A percentile compares a stretch with the other conserved stretches of the same genome.
phyloP scores from a whole-genome alignment of 2,329 filamentous ascomycete genomes.

The Neonectria ditissima region DNA sequence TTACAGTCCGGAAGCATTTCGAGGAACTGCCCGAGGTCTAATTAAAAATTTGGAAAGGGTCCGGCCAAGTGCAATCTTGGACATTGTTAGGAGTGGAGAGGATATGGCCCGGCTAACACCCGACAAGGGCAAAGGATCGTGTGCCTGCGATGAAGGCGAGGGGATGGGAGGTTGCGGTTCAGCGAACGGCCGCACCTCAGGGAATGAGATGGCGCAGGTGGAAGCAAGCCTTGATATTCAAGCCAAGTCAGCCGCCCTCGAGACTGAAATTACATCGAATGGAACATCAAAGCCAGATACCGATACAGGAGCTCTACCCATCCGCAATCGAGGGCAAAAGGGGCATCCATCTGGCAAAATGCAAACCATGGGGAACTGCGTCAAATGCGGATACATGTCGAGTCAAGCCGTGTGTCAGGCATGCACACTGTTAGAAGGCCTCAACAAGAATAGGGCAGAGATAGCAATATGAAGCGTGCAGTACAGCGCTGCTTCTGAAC shows the following conservation, averaged over 20 bases:
- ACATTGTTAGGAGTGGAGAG: constrained; percentile 94
- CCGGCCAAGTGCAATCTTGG: constrained; percentile 91
- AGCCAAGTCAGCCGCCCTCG: constrained; percentile 38
- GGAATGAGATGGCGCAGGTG: constrained; percentile 85
- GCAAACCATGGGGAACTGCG: constrained; percentile 85
- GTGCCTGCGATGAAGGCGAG: constrained; percentile 53
- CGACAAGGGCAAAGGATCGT: constrained; percentile 52
- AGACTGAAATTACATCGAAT: constrained; percentile 49
- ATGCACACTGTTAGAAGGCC: constrained; percentile 86
- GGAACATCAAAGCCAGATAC: constrained; percentile 38
- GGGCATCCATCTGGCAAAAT: constrained; percentile 55
- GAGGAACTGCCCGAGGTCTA: constrained; percentile 88
- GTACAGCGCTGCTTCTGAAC: background rate
- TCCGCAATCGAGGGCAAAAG: constrained; percentile 47
- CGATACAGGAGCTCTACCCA: constrained; percentile 50
- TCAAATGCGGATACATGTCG: constrained; percentile 93
- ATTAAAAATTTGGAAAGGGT: constrained; percentile 97
- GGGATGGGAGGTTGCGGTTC: constrained; percentile 77
- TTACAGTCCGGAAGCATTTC: constrained; percentile 96
- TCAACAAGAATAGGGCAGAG: constrained; percentile 82
- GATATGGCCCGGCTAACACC: constrained; percentile 86
- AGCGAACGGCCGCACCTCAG: constrained; percentile 71
- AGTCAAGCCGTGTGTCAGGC: constrained; percentile 96
- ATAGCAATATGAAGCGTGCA: constrained; percentile 61
- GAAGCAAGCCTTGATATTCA: constrained; percentile 63